A percentile compares a stretch with the other conserved stretches of the same genome.
These are phyloP conservation scores for Hypoxylon sp. DNA, from an alignment of 2,329 filamentous ascomycete genomes.

Conservation along the genomic window DNA sequence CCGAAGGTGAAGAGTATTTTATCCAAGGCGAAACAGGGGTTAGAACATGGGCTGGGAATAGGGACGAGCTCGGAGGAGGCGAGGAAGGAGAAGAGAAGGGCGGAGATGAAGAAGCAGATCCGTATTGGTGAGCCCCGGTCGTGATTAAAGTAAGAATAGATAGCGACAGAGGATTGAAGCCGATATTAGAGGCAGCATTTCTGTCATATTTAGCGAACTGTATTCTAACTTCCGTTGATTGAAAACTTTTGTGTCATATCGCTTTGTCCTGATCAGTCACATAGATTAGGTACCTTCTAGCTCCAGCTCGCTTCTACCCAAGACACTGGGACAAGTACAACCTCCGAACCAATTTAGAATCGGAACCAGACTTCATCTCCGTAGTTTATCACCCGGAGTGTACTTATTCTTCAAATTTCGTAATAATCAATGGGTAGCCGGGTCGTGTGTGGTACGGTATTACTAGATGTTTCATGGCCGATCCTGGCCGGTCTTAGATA, in stretches of 20 bases:
- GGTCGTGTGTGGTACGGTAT: too few relatives aligned
- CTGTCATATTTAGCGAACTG: background rate
- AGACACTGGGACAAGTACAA: too few relatives aligned
- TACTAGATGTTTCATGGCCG: too few relatives aligned
- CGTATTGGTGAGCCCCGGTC: constrained; percentile 24
- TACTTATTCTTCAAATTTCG: too few relatives aligned
- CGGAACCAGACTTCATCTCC: too few relatives aligned
- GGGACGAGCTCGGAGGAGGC: constrained; percentile 40
- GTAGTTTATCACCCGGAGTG: too few relatives aligned
- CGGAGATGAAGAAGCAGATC: constrained; percentile 47
- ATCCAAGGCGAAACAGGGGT: constrained; percentile 46
- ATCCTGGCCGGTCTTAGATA: too few relatives aligned
- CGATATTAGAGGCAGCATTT: background rate
- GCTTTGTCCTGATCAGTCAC: background rate
- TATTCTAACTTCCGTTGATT: background rate
- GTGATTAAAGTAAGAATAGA: background rate
- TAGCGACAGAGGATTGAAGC: background rate
- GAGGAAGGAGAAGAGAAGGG: constrained; percentile 46
- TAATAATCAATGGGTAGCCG: too few relatives aligned
- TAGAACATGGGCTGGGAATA: constrained; percentile 29
- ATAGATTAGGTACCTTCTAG: too few relatives aligned
- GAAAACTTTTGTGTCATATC: background rate
- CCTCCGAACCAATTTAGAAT: too few relatives aligned
- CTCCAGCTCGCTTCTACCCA: too few relatives aligned
- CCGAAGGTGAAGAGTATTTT: constrained; percentile 48